Percentiles rank a stretch among this genome's conserved stretches.
Conservation (phyloP, 306 rosid species). For the Rubus idaeus region DNA sequence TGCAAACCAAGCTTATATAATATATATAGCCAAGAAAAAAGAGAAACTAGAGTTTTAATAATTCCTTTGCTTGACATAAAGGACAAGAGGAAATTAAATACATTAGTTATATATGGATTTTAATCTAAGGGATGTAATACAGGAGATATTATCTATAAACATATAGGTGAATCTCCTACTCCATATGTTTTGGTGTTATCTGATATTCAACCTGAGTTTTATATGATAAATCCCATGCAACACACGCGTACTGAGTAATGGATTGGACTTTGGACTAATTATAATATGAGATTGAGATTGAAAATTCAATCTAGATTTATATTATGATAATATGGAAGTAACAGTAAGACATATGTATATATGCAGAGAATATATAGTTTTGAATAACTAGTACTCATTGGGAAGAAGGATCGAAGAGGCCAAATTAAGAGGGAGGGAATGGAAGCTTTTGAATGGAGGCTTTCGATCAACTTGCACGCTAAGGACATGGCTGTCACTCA, state of each 20-base stretch:
- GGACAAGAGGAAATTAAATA: neutral
- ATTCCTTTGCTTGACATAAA: neutral
- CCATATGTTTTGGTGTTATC: neutral
- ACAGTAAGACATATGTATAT: neutral
- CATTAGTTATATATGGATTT: neutral
- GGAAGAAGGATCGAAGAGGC: neutral
- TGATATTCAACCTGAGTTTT: neutral
- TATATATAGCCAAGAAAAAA: neutral
- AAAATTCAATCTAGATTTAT: neutral
- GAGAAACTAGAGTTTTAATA: neutral
- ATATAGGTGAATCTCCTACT: neutral
- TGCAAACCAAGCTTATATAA: neutral
- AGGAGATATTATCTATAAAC: neutral
- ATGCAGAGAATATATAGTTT: neutral
- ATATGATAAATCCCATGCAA: neutral
- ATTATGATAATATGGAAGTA: neutral
- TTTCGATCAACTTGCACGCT: conserved; percentile 5
- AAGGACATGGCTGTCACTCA: conserved; percentile 53
- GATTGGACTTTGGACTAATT: neutral
- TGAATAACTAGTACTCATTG: neutral
- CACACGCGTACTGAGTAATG: neutral
- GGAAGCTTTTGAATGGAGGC: conserved; percentile 3
- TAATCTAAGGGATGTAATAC: neutral
- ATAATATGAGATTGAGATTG: neutral
- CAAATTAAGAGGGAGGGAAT: neutral